Conservation (phyloP, 164 flowering plant genomes). For the Macadamia integrifolia region DNA sequence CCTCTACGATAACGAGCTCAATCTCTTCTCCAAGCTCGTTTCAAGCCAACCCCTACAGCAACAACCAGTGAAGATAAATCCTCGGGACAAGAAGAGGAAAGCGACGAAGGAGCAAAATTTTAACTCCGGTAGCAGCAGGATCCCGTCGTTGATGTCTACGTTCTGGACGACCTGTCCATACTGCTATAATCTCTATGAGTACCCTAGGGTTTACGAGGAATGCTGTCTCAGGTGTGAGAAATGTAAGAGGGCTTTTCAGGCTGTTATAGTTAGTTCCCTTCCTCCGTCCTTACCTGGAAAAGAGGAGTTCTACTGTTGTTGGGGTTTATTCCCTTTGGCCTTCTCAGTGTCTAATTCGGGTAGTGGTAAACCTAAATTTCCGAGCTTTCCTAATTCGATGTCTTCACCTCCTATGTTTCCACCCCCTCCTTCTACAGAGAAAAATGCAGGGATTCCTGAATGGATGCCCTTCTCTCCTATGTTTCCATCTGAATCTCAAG, state of each 20-base stretch:
- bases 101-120: neutral
- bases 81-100: constrained; percentile 1
- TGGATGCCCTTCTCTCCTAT: constrained; percentile 55
- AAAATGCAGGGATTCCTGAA: constrained; percentile 26
- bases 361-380: neutral
- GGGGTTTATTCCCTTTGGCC: constrained; percentile 74
- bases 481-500: constrained; percentile 22
- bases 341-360: constrained; percentile 23
- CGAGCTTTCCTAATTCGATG: too few species aligned
- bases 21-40: constrained; percentile 5
- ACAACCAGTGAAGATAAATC: constrained; percentile 3
- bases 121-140: neutral
- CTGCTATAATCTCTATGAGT: constrained; percentile 68
- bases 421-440: too few species aligned
- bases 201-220: constrained; percentile 52
- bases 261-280: constrained; percentile 33
- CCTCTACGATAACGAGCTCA: constrained; percentile 48
- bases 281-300: constrained; percentile 62
- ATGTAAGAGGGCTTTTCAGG: constrained; percentile 68
- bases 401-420: too few species aligned
- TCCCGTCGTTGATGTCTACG: constrained; percentile 12
- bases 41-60: neutral
- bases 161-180: constrained; percentile 92
- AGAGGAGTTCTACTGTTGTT: constrained; percentile 66
- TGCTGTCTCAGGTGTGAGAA: constrained; percentile 67